phyloP scores from a whole-genome alignment of 1,139 yeast genomes.

The Suhomyces wounanorum region DNA sequence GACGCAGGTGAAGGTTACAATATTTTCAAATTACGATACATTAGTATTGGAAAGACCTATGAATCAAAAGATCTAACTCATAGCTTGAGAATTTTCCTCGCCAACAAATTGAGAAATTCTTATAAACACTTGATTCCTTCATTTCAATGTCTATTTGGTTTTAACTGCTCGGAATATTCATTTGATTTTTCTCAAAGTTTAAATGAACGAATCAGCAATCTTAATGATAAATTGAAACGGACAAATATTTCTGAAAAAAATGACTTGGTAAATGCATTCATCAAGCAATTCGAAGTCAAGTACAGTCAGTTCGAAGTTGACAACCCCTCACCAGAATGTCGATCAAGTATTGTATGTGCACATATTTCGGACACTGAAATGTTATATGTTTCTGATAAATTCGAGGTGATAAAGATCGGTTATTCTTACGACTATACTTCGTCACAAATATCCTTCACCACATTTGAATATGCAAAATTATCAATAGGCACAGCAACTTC shows the following conservation, averaged over 20 bases:
- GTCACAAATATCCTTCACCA: neutral
- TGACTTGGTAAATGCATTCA: neutral
- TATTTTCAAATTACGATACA: constrained; percentile 1
- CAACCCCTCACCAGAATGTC: neutral
- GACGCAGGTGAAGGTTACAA: constrained; percentile 1
- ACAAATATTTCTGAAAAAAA: neutral
- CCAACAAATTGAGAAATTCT: neutral
- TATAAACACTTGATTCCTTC: neutral
- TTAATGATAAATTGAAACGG: neutral
- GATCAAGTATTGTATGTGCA: neutral
- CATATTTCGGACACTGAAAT: constrained; percentile 3
- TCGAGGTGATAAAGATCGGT: constrained; percentile 1
- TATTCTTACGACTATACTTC: neutral
- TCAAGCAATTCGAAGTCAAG: neutral
- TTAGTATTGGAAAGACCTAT: neutral
- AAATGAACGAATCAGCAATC: neutral
- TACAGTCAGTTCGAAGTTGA: neutral
- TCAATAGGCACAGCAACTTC: neutral
- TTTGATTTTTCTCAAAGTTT: neutral
- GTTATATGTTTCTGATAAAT: constrained; percentile 1
- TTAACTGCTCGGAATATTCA: neutral
- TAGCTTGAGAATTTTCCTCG: neutral
- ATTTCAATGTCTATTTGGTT: constrained; percentile 4
- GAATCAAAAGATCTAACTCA: neutral
- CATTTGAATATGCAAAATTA: neutral